Evolutionary conservation across 331 rosid genomes (phyloP).

Genomic region (Ulmus americana): DNA sequence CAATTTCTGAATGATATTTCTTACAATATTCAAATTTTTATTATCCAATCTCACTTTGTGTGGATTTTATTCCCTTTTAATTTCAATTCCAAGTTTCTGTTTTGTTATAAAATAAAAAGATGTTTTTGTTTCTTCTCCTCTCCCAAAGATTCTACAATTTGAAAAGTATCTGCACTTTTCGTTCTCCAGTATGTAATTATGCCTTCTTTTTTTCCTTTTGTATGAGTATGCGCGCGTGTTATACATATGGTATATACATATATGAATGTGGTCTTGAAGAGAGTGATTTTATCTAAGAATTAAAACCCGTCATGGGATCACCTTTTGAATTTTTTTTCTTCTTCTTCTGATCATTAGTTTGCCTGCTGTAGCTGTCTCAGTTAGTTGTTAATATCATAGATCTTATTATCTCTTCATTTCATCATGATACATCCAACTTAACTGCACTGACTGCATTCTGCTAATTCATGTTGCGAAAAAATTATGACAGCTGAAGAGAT

Average conservation of each 20-base stretch:
- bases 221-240: neutral
- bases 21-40: no score
- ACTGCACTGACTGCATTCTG: neutral
- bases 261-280: neutral
- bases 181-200: neutral
- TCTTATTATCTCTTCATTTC: neutral
- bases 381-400: neutral
- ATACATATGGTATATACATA: neutral
- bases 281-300: neutral
- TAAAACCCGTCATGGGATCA: neutral
- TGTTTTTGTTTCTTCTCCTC: neutral
- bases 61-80: neutral
- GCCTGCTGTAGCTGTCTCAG: neutral
- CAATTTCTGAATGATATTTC: conserved; percentile 10
- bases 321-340: neutral
- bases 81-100: neutral
- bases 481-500: conserved; percentile 69
- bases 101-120: neutral
- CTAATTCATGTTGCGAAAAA: conserved; percentile 8
- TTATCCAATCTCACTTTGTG: no score
- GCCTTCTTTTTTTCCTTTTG: neutral
- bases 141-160: neutral
- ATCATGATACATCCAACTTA: neutral
- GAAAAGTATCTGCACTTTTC: neutral
- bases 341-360: neutral